A percentile compares a stretch with the other conserved stretches of the same genome.
These are phyloP conservation scores for Lyophyllum shimeji DNA, from an alignment of 768 basidiomycete species.

Conservation along the genomic window DNA sequence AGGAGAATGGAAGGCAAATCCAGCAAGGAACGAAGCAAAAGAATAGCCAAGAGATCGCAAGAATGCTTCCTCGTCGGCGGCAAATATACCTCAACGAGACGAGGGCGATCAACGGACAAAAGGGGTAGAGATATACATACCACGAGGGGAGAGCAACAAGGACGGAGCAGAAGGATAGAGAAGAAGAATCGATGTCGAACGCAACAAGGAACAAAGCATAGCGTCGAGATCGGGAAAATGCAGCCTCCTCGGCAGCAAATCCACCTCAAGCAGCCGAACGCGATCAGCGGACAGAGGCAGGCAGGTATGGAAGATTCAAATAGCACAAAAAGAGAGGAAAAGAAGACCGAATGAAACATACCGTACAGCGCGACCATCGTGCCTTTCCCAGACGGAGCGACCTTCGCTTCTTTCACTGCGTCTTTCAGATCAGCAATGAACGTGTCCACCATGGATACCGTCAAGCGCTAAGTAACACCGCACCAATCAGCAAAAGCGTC, in stretches of 20 bases:
- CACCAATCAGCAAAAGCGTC: not conserved
- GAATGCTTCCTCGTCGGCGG: not conserved
- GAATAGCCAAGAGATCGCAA: not conserved
- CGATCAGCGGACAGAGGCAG: too few species aligned
- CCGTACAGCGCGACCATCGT: slow-evolving; percentile 93
- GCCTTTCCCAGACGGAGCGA: slow-evolving; percentile 67
- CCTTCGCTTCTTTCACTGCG: slow-evolving; percentile 69
- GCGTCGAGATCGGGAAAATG: too few species aligned
- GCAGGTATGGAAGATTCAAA: too few species aligned
- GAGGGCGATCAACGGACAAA: not conserved
- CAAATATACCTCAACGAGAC: not conserved
- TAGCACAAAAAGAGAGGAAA: too few species aligned
- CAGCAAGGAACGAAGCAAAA: too few species aligned
- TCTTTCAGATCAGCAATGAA: slow-evolving; percentile 86
- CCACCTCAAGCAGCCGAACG: too few species aligned
- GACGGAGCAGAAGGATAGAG: too few species aligned
- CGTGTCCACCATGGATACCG: slow-evolving; percentile 70
- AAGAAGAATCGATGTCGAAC: too few species aligned
- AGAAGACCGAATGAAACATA: slow-evolving; percentile 34
- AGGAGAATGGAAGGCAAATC: not conserved
- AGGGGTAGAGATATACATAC: not conserved
- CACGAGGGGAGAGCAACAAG: too few species aligned
- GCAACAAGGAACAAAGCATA: too few species aligned
- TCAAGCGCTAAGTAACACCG: slow-evolving; percentile 85
- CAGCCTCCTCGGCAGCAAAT: too few species aligned